Percentiles rank a stretch among this genome's conserved stretches.
Evolutionary conservation across 768 basidiomycete species (phyloP).

Genomic region (Coprinellus aureogranulatus): DNA sequence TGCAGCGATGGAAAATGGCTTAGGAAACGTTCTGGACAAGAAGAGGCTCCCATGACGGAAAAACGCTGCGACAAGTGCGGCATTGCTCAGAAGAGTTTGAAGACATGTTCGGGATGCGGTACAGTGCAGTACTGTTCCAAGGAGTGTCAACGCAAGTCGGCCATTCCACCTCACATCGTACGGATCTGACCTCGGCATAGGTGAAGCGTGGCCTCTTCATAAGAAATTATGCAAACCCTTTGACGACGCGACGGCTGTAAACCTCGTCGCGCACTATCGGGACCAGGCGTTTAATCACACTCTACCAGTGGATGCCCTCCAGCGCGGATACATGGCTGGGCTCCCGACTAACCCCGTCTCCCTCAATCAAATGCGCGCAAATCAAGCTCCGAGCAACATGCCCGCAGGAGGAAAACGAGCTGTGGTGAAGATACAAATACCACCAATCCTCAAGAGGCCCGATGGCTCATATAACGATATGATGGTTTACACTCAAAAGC

Average conservation of each 20-base stretch:
- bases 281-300: not conserved
- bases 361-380: not conserved
- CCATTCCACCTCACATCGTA: not conserved
- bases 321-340: not conserved
- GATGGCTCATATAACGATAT: slow-evolving; percentile 4
- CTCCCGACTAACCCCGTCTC: slow-evolving; percentile 1
- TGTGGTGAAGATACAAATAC: slow-evolving; percentile 56
- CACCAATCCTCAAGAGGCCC: slow-evolving; percentile 14
- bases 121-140: slow-evolving; percentile 51
- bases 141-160: slow-evolving; percentile 50
- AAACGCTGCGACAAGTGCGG: slow-evolving; percentile 44
- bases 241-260: slow-evolving; percentile 39
- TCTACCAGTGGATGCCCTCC: not conserved
- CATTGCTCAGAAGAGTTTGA: slow-evolving; percentile 28
- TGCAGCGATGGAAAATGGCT: slow-evolving; percentile 46
- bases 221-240: slow-evolving; percentile 49
- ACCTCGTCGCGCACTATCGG: slow-evolving; percentile 45
- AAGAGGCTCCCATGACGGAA: slow-evolving; percentile 36
- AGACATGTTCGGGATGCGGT: slow-evolving; percentile 43
- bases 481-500: slow-evolving; percentile 52
- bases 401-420: slow-evolving; percentile 33
- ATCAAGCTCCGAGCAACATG: slow-evolving; percentile 20
- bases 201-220: slow-evolving; percentile 45
- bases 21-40: slow-evolving; percentile 42
- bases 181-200: slow-evolving; percentile 25